Evolutionary conservation across 495 filamentous ascomycete genomes (phyloP).

Genomic region (Usnea hakonensis): DNA sequence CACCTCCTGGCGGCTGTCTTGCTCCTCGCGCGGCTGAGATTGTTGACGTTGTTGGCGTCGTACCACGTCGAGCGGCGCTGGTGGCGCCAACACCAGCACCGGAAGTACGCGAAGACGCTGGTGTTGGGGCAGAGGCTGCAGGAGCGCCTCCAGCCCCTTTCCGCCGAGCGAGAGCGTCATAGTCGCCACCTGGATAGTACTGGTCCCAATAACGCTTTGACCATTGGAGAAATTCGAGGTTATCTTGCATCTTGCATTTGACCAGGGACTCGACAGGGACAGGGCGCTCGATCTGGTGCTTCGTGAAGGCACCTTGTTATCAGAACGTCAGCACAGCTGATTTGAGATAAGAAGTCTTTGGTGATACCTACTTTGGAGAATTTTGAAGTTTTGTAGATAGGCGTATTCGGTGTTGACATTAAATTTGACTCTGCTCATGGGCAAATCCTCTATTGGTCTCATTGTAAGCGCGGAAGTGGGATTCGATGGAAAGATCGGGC

Average conservation of each 20-base stretch:
- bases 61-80: constrained; percentile 56
- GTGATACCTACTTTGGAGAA: constrained; percentile 73
- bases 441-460: constrained; percentile 62
- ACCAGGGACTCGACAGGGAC: constrained; percentile 81
- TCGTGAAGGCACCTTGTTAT: constrained; percentile 66
- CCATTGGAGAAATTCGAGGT: constrained; percentile 98
- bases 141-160: constrained; percentile 65
- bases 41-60: constrained; percentile 62
- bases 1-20: constrained; percentile 41
- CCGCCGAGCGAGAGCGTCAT: constrained; percentile 78
- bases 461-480: not conserved
- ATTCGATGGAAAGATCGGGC: not conserved
- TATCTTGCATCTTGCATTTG: constrained; percentile 99
- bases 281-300: constrained; percentile 76
- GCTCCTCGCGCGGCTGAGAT: constrained; percentile 39
- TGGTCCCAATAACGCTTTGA: constrained; percentile 95
- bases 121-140: constrained; percentile 34
- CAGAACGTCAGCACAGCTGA: constrained; percentile 12
- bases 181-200: constrained; percentile 92
- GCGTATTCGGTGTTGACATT: constrained; percentile 95
- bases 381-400: constrained; percentile 96
- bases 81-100: constrained; percentile 40
- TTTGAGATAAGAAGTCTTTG: not conserved
- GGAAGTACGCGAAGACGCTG: constrained; percentile 38
- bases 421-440: constrained; percentile 96